A percentile compares a stretch with the other conserved stretches of the same genome.
These are phyloP conservation scores for Gossypium aridum DNA, from an alignment of 441 rosid genomes.

Conservation along the genomic window DNA sequence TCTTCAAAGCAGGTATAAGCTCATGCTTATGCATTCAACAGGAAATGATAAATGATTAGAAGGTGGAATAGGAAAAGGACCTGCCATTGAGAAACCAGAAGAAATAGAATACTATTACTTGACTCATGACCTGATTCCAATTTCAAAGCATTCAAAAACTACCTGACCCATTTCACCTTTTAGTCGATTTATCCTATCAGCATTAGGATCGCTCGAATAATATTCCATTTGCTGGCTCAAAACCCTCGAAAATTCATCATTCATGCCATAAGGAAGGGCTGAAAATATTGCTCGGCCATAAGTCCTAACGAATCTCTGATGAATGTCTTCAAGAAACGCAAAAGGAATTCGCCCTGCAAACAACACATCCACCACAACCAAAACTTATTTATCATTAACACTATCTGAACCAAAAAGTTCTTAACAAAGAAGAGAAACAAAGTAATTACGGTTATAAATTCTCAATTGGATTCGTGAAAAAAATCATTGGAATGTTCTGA, in stretches of 20 bases:
- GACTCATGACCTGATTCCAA: not conserved
- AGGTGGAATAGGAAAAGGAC: not conserved
- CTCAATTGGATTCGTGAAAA: not conserved
- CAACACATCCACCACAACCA: not conserved
- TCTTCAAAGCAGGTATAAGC: not conserved
- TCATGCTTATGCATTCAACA: not conserved
- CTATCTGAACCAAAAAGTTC: not conserved
- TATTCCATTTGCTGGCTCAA: slow-evolving; percentile 84
- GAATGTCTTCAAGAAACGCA: slow-evolving; percentile 89
- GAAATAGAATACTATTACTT: not conserved
- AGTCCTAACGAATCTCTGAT: slow-evolving; percentile 79
- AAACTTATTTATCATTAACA: not conserved
- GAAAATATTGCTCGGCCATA: slow-evolving; percentile 73
- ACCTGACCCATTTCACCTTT: slow-evolving; percentile 97
- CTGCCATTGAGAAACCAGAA: not conserved
- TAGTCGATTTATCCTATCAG: slow-evolving; percentile 76
- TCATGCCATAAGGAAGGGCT: slow-evolving; percentile 86
- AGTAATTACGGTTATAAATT: not conserved
- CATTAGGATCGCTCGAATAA: slow-evolving; percentile 74
- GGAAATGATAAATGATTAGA: not conserved
- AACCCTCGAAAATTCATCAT: slow-evolving; percentile 71
- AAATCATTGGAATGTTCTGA: not conserved
- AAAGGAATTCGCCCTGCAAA: slow-evolving; percentile 75
- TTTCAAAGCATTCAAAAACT: slow-evolving; percentile 18
- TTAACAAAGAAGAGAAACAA: not conserved